Evolutionary conservation across 2,329 filamentous ascomycete species (phyloP).

Genomic region (Claviceps capensis): DNA sequence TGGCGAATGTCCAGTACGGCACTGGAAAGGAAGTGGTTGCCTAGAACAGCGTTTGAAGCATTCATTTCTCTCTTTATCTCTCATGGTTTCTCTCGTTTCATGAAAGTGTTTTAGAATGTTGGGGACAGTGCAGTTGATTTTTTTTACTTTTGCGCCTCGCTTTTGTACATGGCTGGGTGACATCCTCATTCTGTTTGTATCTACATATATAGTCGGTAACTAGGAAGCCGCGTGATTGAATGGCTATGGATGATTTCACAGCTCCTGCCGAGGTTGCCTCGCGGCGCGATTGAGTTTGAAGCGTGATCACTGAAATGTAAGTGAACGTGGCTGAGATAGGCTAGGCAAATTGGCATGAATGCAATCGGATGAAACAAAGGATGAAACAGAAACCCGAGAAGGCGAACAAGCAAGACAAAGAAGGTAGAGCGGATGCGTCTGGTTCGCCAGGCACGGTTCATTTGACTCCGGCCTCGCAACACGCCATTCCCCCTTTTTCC

Average conservation of each 20-base stretch:
- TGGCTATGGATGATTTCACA: background rate
- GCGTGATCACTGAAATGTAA: background rate
- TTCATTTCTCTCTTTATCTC: background rate
- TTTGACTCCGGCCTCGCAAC: too few species aligned
- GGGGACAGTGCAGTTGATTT: background rate
- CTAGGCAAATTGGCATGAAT: background rate
- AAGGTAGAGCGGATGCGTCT: background rate
- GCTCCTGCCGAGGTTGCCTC: too few species aligned
- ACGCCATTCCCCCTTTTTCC: too few species aligned
- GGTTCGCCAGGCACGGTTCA: background rate
- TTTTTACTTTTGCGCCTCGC: background rate
- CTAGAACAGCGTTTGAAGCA: background rate
- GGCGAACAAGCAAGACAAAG: background rate
- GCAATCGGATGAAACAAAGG: background rate
- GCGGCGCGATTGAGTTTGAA: background rate
- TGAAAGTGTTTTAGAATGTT: background rate
- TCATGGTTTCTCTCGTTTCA: background rate
- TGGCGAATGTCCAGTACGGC: constrained; percentile 38
- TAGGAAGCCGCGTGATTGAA: background rate
- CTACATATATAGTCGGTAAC: background rate
- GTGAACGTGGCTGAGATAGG: background rate
- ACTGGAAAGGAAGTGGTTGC: constrained; percentile 26
- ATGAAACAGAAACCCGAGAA: background rate
- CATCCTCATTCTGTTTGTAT: background rate
- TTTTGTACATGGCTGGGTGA: background rate